Base-by-base conservation (phyloP, 306 rosid genomes). In the Sphenostylis stenocarpa region DNA sequence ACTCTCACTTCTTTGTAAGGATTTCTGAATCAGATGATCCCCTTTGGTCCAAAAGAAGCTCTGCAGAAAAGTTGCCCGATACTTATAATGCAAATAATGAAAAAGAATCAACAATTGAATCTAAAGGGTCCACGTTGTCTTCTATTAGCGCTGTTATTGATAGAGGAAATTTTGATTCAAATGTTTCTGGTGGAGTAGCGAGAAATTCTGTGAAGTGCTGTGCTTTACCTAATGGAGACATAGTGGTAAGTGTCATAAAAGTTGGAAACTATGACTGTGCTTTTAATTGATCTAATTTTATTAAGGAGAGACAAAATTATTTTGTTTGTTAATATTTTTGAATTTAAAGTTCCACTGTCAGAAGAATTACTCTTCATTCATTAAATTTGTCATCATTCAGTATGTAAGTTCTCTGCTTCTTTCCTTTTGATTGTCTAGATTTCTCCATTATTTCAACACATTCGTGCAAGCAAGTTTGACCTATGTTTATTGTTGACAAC, bases 1-100 rank as follows among this genome's bases (percentile, higher is more conserved):
- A 86, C 83, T 91, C 99, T 64, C 93, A 88, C 84, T 92, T 90
- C 87, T 95, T 95, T 88, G 96, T 89, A 77, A 90, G 99, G 80
- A 87, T 95, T 82, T 88, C 96, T 19, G 99, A 95, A 56, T 89
- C 88, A 6, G 65, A 82, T 51, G 92, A 89, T 65, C 80, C 88
- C 43, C 96, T 92, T 82, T 95, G 99, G 99, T 88, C 97, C 17
- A 92, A 83, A 81, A 87, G 82, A 87, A 55, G 49, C 72, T 53
- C 77, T 75, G 16, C 79, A 16, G 83, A 73, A 33, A 79, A 70
- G 1, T 31, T 55, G 81, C 78, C 85, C 33, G 75, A 70, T 49
- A 62, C 77, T 39, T 67, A 69, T 76, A 87, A 72, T 80, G 76
- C 44, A 65, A 81, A 86, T 72, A 74, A 74, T 67, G 76, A 43